phyloP scores from a whole-genome alignment of 176 grass and related monocot genomes.

The Carex myosuroides region DNA sequence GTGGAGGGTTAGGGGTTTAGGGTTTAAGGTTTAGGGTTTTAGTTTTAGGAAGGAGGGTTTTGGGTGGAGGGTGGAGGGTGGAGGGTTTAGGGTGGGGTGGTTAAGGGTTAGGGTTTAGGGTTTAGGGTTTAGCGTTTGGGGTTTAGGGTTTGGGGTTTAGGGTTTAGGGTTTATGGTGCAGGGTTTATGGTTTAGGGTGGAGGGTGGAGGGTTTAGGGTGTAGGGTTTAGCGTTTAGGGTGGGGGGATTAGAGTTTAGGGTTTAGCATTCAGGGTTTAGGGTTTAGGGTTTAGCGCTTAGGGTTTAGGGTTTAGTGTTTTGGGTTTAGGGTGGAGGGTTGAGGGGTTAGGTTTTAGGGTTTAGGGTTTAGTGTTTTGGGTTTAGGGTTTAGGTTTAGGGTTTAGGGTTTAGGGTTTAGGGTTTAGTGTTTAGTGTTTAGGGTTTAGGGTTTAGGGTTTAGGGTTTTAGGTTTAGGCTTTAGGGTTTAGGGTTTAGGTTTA shows the following conservation, averaged over 20 bases:
- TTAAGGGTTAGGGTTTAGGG: no score
- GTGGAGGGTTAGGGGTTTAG: no score
- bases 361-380: constrained; percentile 12
- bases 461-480: background rate
- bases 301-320: background rate
- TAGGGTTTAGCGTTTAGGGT: background rate
- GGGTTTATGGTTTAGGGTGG: no score
- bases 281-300: background rate
- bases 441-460: background rate
- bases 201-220: no score
- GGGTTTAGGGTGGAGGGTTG: no score
- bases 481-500: constrained; percentile 14
- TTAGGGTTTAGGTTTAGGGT: background rate
- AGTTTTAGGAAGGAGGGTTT: no score
- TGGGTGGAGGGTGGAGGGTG: no score
- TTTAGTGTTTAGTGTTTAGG: background rate
- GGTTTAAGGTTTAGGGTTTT: no score
- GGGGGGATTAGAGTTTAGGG: background rate
- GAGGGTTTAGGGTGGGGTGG: no score
- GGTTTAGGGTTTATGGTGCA: no score
- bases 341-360: background rate
- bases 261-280: background rate
- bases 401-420: constrained; percentile 6
- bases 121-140: no score
- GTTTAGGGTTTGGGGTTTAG: no score